These are phyloP conservation scores for Euphorbia corollata DNA, from an alignment of 441 rosid genomes.

Conservation along the genomic window DNA sequence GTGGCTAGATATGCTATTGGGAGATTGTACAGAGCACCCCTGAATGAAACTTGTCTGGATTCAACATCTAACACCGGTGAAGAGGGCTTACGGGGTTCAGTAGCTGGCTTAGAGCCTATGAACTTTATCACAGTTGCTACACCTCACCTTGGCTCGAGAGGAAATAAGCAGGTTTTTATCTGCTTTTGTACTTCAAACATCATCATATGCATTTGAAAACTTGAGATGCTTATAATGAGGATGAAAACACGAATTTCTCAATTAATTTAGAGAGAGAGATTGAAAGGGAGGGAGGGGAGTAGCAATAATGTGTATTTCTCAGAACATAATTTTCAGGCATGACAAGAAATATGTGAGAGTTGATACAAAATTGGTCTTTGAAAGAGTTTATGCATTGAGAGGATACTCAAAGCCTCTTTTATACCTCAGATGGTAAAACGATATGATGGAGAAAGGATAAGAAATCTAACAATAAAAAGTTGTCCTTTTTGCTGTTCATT, in stretches of 20 bases:
- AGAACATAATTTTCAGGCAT: not conserved
- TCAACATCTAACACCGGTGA: constrained; percentile 18
- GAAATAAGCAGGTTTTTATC: constrained; percentile 70
- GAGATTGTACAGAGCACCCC: constrained; percentile 58
- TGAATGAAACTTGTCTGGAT: constrained; percentile 28
- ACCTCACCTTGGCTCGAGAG: constrained; percentile 96
- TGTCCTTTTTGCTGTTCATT: not conserved
- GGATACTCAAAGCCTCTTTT: not conserved
- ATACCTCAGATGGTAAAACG: not conserved
- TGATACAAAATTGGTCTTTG: not conserved
- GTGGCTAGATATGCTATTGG: constrained; percentile 95
- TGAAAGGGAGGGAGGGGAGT: not conserved
- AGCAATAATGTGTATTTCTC: not conserved
- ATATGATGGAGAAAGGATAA: not conserved
- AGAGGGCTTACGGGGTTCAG: constrained; percentile 38
- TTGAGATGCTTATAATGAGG: constrained; percentile 1
- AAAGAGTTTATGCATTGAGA: not conserved
- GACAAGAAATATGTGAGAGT: not conserved
- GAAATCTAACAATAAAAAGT: constrained; percentile 4
- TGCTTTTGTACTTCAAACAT: not conserved
- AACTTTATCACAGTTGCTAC: constrained; percentile 90
- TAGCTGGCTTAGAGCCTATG: constrained; percentile 74
- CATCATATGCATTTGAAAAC: not conserved
- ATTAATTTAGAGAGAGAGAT: not conserved
- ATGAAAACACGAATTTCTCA: not conserved